Evolutionary conservation across 805 yeast species (phyloP).

Genomic region (Candida taoyuanica): DNA sequence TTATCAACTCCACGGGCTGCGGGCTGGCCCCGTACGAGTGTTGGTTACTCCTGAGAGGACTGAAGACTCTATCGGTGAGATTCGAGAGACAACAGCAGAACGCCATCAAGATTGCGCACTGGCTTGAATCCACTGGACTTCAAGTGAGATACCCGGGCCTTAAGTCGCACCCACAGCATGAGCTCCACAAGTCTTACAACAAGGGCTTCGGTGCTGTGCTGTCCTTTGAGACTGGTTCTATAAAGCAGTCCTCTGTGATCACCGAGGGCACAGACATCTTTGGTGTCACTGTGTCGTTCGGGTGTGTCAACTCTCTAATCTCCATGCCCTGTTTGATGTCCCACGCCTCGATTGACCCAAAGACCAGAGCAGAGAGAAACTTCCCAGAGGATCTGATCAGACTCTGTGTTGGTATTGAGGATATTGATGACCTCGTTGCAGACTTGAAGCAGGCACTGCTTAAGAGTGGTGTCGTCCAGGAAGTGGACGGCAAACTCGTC

Average conservation of each 20-base stretch:
- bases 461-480: conserved; percentile 52
- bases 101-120: conserved; percentile 70
- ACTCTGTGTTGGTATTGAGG: conserved; percentile 88
- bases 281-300: conserved; percentile 90
- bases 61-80: conserved; percentile 82
- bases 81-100: conserved; percentile 85
- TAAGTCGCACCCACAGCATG: conserved; percentile 74
- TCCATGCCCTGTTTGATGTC: conserved; percentile 96
- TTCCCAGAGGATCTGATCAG: conserved; percentile 91
- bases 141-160: conserved; percentile 86
- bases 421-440: conserved; percentile 70
- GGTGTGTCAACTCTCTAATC: conserved; percentile 87
- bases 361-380: conserved; percentile 79
- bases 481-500: conserved; percentile 26
- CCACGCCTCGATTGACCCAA: conserved; percentile 91
- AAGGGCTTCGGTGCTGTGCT: conserved; percentile 88
- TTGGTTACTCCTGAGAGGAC: conserved; percentile 84
- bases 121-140: conserved; percentile 55
- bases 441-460: conserved; percentile 71
- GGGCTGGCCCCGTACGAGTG: conserved; percentile 91
- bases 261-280: conserved; percentile 74
- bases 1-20: conserved; percentile 85
- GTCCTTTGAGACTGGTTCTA: conserved; percentile 81
- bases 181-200: conserved; percentile 70
- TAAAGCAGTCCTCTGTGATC: conserved; percentile 59